Evolutionary conservation across 345 rosid genomes (phyloP), one percentile per base, ranked within the genome.

Genomic region (Citropsis articulata): DNA sequence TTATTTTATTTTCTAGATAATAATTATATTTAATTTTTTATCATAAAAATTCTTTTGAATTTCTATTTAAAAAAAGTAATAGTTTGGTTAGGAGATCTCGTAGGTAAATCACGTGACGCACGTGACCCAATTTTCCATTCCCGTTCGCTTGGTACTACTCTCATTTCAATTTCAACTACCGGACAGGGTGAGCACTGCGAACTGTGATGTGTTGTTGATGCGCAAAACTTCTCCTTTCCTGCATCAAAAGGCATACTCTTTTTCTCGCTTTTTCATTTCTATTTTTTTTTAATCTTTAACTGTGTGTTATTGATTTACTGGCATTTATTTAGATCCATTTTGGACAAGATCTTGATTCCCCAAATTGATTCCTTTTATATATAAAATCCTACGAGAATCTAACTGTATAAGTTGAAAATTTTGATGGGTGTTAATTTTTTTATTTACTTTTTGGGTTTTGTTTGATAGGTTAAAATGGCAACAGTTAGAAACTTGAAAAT

Each of bases 401-500:
- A 64, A 8, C 40, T 25, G 5, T 53, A 30, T 30, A 19, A 53
- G 36, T 50, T 50, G 25, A 27, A 16, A 42, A 4, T 18, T 70
- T 70, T 42, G 5, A 53, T 53, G 19, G 62, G 74, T 33, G 21
- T 33, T 33, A 50, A 71, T 19, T 18, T 35, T 9, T 30, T 36
- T 9, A 8, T 3, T 38, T 10, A 4, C 4, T 24, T 59, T 2
- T 50, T 71, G 14, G 72, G 13, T 10, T 71, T 35, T 68, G n/a
- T 50, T 77, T 71, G 36, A 57, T 70, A 82, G 85, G 78, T 59
- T 67, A 62, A 4, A 24, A 90, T 93, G 95, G 91, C 97, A 61
- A 84, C 92, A 28, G 48, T 89, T 10, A 93, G 93, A 38, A 95
- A 87, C 75, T 81, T 90, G 82, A 92, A 93, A 81, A 95, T 95